Evolutionary conservation across 345 rosid species (phyloP).

Genomic region (Stellera chamaejasme): DNA sequence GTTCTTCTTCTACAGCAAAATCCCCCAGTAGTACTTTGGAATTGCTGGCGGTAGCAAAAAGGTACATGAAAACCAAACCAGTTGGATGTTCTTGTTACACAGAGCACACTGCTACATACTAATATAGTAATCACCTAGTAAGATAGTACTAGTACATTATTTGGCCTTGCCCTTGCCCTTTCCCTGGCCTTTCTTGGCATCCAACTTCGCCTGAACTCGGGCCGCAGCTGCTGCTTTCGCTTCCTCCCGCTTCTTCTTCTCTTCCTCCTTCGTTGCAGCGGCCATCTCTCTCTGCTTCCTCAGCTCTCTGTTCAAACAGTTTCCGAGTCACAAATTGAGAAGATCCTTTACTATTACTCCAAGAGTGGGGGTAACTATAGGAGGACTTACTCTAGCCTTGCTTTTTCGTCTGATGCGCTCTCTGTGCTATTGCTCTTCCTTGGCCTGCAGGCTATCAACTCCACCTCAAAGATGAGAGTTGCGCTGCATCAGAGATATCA

Average conservation of each 20-base stretch:
- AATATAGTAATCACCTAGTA: no score
- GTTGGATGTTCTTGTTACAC: background rate
- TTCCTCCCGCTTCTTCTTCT: conserved; percentile 82
- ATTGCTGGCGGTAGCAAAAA: no score
- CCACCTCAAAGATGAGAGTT: conserved; percentile 84
- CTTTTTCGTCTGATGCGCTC: conserved; percentile 72
- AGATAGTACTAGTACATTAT: conserved; percentile 12
- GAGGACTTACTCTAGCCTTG: conserved; percentile 78
- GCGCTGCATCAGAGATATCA: conserved; percentile 45
- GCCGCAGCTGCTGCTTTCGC: conserved; percentile 96
- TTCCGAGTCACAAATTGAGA: no score
- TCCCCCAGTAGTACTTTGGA: no score
- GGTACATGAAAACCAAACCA: no score
- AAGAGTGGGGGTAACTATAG: no score
- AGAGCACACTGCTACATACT: no score
- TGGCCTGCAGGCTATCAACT: conserved; percentile 65
- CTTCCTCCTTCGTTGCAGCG: conserved; percentile 72
- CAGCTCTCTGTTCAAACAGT: conserved; percentile 44
- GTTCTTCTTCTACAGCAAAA: no score
- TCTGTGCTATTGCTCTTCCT: conserved; percentile 67
- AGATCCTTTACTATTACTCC: no score
- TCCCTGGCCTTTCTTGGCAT: conserved; percentile 69
- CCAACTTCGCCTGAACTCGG: conserved; percentile 83
- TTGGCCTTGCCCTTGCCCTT: conserved; percentile 85
- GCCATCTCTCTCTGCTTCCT: conserved; percentile 87